These are phyloP conservation scores for Yamadazyma spencermartinsiae DNA, from an alignment of 1,139 yeast species.

Conservation along the genomic window DNA sequence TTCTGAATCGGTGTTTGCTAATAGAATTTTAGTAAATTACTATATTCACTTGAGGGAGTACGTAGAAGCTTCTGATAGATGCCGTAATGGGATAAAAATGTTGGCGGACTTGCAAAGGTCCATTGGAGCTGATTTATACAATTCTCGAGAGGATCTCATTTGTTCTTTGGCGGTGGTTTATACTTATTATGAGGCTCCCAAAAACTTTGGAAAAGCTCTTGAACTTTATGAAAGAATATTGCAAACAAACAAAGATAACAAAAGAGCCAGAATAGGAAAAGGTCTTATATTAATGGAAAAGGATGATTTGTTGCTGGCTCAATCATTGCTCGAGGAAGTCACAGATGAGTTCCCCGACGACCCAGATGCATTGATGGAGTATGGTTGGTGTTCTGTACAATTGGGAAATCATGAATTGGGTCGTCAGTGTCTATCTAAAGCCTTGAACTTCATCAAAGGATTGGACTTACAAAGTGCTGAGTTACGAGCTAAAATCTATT, in stretches of 20 bases:
- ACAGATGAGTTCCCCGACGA: slow-evolving; percentile 52
- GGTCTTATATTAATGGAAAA: slow-evolving; percentile 75
- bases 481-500: slow-evolving; percentile 57
- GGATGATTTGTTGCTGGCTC: slow-evolving; percentile 57
- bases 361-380: slow-evolving; percentile 63
- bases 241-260: slow-evolving; percentile 40
- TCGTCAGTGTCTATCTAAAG: slow-evolving; percentile 45
- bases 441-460: slow-evolving; percentile 48
- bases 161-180: slow-evolving; percentile 74
- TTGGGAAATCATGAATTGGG: slow-evolving; percentile 56
- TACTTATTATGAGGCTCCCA: slow-evolving; percentile 87
- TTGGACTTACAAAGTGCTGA: slow-evolving; percentile 54
- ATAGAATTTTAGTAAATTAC: slow-evolving; percentile 64
- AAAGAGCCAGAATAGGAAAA: slow-evolving; percentile 75
- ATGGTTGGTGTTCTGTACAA: slow-evolving; percentile 76
- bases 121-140: slow-evolving; percentile 47
- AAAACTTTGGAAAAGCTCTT: slow-evolving; percentile 74
- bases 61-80: slow-evolving; percentile 57
- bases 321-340: slow-evolving; percentile 51
- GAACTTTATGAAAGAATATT: slow-evolving; percentile 68
- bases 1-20: slow-evolving; percentile 57
- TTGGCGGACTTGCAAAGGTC: slow-evolving; percentile 50
- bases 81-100: slow-evolving; percentile 60
- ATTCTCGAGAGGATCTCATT: slow-evolving; percentile 60
- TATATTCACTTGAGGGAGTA: slow-evolving; percentile 65